phyloP scores from a whole-genome alignment of 2,329 filamentous ascomycete species.

The Simplicillium sp. region DNA sequence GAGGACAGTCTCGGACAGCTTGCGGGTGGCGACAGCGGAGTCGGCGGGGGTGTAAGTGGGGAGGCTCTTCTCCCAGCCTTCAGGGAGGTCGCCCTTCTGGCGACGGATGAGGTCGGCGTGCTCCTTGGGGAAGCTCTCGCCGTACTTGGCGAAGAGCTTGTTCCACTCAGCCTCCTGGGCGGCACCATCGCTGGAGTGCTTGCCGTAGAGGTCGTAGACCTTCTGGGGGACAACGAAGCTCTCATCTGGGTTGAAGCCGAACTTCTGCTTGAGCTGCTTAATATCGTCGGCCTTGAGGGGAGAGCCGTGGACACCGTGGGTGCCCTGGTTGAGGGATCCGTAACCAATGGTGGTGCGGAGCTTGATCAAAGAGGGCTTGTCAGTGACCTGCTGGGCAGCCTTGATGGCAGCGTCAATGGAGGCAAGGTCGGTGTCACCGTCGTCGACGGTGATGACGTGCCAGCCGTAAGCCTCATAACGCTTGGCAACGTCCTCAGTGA shows the following conservation, averaged over 20 bases:
- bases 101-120: slow-evolving; percentile 75
- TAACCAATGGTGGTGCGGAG: slow-evolving; percentile 95
- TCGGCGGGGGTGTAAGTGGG: slow-evolving; percentile 86
- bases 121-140: slow-evolving; percentile 65
- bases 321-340: slow-evolving; percentile 87
- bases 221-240: slow-evolving; percentile 87
- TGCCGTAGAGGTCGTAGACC: slow-evolving; percentile 85
- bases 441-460: slow-evolving; percentile 75
- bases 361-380: slow-evolving; percentile 97
- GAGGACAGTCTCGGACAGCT: slow-evolving; percentile 91
- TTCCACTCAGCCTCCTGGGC: slow-evolving; percentile 94
- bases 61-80: slow-evolving; percentile 92
- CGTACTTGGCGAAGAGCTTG: slow-evolving; percentile 82
- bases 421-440: slow-evolving; percentile 83
- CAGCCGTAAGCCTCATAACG: slow-evolving; percentile 96
- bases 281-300: slow-evolving; percentile 91
- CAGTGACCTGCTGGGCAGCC: slow-evolving; percentile 74
- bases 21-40: slow-evolving; percentile 79
- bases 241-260: slow-evolving; percentile 92
- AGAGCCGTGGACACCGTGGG: slow-evolving; percentile 91
- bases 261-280: slow-evolving; percentile 87
- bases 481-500: slow-evolving; percentile 94
- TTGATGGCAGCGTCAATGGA: slow-evolving; percentile 82
- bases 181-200: slow-evolving; percentile 77
- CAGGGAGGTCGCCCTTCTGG: slow-evolving; percentile 72